Conservation (phyloP, 208 protist species). For the Leishmania braziliensis region DNA sequence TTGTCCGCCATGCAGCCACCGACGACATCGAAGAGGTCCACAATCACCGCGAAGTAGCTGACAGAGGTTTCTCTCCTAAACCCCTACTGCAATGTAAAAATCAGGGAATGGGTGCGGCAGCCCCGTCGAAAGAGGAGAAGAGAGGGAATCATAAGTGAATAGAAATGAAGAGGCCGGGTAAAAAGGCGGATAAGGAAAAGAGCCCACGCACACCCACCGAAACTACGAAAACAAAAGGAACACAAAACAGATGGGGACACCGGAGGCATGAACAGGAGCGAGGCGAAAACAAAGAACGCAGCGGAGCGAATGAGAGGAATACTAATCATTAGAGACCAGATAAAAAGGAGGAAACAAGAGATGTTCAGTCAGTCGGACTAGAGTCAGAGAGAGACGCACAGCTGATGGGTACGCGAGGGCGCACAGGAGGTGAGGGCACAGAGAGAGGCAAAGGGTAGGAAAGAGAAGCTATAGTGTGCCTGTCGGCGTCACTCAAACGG, state of each 20-base stretch:
- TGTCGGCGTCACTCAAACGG: background rate
- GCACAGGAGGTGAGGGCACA: background rate
- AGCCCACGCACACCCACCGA: background rate
- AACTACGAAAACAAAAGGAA: too few relatives aligned
- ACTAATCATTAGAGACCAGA: background rate
- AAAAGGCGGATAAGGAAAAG: background rate
- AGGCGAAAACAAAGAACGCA: background rate
- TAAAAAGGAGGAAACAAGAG: background rate
- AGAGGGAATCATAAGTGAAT: background rate
- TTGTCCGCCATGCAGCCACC: background rate
- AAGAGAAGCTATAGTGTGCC: background rate
- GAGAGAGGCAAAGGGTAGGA: background rate
- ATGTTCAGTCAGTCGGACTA: background rate
- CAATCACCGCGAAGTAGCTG: background rate
- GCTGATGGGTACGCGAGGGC: background rate
- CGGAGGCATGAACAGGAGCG: background rate
- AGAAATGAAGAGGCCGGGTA: background rate
- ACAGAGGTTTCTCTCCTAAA: background rate
- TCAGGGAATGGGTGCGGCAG: background rate
- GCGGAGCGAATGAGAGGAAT: background rate
- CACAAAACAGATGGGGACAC: background rate
- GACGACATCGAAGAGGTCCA: background rate
- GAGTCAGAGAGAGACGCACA: background rate
- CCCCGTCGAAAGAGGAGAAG: background rate
- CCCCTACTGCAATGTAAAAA: background rate